phyloP scores from a whole-genome alignment of 495 filamentous ascomycete species.

The Penicillium paradoxum region DNA sequence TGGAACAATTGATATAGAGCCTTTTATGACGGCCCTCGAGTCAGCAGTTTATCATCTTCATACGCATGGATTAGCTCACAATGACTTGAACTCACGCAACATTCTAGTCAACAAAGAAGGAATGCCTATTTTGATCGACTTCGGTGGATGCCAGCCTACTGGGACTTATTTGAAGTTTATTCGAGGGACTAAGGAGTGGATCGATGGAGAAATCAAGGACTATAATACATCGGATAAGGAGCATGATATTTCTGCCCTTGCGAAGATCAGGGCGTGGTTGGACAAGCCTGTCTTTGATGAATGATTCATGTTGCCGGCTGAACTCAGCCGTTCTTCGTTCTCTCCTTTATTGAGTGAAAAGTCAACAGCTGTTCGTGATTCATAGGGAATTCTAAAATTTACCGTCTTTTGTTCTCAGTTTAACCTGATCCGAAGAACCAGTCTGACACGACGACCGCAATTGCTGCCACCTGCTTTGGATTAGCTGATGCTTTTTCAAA shows the following conservation, averaged over 20 bases:
- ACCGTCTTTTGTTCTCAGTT: not conserved
- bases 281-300: not conserved
- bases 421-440: not conserved
- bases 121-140: slow-evolving; percentile 33
- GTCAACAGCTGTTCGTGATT: too few relatives aligned
- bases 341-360: too few relatives aligned
- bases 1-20: slow-evolving; percentile 10
- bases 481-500: not conserved
- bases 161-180: slow-evolving; percentile 18
- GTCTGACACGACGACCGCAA: not conserved
- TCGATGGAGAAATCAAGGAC: slow-evolving; percentile 22
- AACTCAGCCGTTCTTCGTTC: too few relatives aligned
- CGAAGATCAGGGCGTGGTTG: slow-evolving; percentile 23
- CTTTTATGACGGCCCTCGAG: slow-evolving; percentile 28
- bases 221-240: slow-evolving; percentile 26
- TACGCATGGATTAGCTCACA: slow-evolving; percentile 34
- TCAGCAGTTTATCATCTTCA: slow-evolving; percentile 32
- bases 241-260: slow-evolving; percentile 27
- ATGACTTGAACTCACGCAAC: slow-evolving; percentile 36
- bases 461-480: not conserved
- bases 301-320: not conserved
- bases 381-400: not conserved
- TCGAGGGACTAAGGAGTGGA: slow-evolving; percentile 29
- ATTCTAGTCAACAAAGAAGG: slow-evolving; percentile 26
- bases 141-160: slow-evolving; percentile 23